A percentile compares a stretch with the other conserved stretches of the same genome.
Evolutionary conservation across 371 early-diverging fungal genomes (phyloP).

Genomic region (Phascolomyces articulosus): DNA sequence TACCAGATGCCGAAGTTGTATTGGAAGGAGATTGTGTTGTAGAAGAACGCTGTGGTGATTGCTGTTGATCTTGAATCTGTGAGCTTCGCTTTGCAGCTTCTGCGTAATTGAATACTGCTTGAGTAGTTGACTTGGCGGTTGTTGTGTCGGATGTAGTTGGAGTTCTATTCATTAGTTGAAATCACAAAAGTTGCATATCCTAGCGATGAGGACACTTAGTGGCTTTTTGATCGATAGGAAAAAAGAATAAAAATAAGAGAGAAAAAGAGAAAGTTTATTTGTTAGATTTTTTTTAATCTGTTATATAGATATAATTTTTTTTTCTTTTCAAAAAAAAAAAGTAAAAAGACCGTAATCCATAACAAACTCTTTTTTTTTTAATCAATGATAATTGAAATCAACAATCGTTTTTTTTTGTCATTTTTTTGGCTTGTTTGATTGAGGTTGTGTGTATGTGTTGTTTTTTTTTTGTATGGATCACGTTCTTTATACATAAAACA

Average conservation of each 20-base stretch:
- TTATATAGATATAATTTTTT: too few species aligned
- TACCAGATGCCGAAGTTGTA: neutral
- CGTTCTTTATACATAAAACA: too few species aligned
- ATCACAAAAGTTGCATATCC: constrained; percentile 42
- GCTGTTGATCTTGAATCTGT: constrained; percentile 26
- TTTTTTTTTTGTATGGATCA: neutral
- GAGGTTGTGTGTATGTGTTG: too few species aligned
- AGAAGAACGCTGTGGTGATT: constrained; percentile 2
- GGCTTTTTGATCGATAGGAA: constrained; percentile 4
- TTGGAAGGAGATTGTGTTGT: neutral
- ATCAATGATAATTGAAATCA: too few species aligned
- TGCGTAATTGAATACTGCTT: constrained; percentile 51
- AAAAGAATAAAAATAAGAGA: neutral
- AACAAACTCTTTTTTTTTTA: too few species aligned
- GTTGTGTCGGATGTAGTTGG: constrained; percentile 35
- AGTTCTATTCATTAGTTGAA: constrained; percentile 50
- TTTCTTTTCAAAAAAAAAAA: too few species aligned
- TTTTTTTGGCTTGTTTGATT: too few species aligned
- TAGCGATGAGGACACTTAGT: constrained; percentile 28
- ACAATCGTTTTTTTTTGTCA: too few species aligned
- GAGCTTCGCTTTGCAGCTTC: constrained; percentile 46
- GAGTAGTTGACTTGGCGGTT: constrained; percentile 33
- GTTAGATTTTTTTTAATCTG: neutral
- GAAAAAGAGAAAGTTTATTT: neutral
- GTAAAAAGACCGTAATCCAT: too few species aligned